Conservation (phyloP, 768 basidiomycete genomes). For the Mycena capillaripes region DNA sequence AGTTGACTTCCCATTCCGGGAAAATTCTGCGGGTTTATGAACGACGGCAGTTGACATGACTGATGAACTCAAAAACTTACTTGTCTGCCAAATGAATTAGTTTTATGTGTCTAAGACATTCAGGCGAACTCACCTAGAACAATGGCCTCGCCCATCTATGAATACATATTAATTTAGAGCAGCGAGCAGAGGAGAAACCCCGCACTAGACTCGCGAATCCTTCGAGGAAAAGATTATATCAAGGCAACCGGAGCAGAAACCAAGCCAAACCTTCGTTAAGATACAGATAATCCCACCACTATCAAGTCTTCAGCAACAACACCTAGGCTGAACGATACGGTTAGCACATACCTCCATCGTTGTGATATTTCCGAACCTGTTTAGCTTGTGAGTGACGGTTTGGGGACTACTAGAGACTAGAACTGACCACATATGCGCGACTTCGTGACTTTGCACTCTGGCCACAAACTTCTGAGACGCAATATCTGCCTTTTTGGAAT, state of each 20-base stretch:
- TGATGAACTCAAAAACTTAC: conserved; percentile 48
- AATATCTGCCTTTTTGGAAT: conserved; percentile 79
- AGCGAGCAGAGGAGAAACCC: conserved; percentile 9
- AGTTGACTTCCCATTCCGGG: conserved; percentile 90
- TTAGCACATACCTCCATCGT: conserved; percentile 64
- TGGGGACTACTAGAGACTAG: conserved; percentile 3
- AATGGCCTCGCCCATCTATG: conserved; percentile 90
- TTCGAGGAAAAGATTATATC: neutral
- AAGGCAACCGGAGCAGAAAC: neutral
- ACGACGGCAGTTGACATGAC: neutral
- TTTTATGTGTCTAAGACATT: too few species aligned
- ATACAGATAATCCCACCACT: conserved; percentile 91
- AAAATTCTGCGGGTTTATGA: conserved; percentile 60
- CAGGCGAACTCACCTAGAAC: conserved; percentile 70
- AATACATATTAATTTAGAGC: conserved; percentile 8
- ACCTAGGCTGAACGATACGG: too few species aligned
- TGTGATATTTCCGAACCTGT: conserved; percentile 91
- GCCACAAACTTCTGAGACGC: conserved; percentile 83
- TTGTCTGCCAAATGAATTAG: conserved; percentile 57
- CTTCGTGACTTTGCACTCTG: conserved; percentile 85
- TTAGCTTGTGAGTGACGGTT: neutral
- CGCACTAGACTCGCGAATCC: conserved; percentile 87
- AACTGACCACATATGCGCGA: conserved; percentile 83
- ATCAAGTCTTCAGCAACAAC: neutral
- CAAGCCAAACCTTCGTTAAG: conserved; percentile 75